Percentiles rank a stretch among this genome's conserved stretches.
Evolutionary conservation across 805 yeast genomes (phyloP).

Genomic region (Pichia ethanolica): DNA sequence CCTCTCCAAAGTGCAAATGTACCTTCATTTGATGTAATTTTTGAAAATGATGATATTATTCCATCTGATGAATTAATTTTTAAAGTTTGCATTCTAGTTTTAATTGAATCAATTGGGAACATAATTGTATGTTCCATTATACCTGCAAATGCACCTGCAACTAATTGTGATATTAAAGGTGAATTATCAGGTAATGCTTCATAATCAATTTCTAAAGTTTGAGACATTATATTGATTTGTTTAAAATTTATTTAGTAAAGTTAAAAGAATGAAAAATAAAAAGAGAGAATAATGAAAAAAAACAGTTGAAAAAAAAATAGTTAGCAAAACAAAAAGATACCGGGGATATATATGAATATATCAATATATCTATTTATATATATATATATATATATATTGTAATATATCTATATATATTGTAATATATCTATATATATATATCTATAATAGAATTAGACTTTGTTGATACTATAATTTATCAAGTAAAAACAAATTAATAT

Average conservation of each 20-base stretch:
- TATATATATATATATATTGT: background rate
- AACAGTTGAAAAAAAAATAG: too few relatives aligned
- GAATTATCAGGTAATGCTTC: constrained; percentile 88
- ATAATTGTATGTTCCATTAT: constrained; percentile 96
- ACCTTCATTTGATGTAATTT: constrained; percentile 83
- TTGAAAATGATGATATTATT: constrained; percentile 60
- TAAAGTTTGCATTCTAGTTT: constrained; percentile 84
- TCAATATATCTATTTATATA: background rate
- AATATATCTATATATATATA: background rate
- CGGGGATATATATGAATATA: background rate
- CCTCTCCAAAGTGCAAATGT: constrained; percentile 89
- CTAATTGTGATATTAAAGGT: constrained; percentile 69
- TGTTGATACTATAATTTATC: too few relatives aligned
- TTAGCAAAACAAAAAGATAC: background rate
- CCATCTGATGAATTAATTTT: constrained; percentile 28
- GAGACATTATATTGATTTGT: constrained; percentile 1
- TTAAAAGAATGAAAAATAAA: too few relatives aligned
- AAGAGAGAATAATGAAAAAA: too few relatives aligned
- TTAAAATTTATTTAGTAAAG: too few relatives aligned
- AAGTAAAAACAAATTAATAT: too few relatives aligned
- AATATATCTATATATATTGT: background rate
- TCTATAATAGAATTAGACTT: too few relatives aligned
- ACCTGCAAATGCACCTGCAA: constrained; percentile 98
- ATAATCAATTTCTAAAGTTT: constrained; percentile 58
- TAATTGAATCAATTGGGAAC: constrained; percentile 95